phyloP scores from a whole-genome alignment of 352 stramenopile genomes.

The Pythium pectinolyticum region DNA sequence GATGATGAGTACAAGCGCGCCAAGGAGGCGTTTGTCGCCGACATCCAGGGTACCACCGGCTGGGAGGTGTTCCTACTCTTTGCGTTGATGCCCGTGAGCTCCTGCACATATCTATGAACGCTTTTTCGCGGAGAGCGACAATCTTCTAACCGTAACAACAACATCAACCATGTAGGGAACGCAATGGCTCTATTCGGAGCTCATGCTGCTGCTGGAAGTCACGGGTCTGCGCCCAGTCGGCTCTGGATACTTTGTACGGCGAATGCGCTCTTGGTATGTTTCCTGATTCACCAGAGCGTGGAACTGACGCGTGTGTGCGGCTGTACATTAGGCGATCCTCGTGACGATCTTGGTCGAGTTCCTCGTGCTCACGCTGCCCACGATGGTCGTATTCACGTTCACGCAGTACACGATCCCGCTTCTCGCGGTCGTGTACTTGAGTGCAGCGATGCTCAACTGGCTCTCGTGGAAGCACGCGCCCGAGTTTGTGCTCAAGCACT shows the following conservation, averaged over 20 bases:
- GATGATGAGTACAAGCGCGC: constrained; percentile 82
- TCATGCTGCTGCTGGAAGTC: constrained; percentile 75
- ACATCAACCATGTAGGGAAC: too few relatives aligned
- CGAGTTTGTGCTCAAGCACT: constrained; percentile 75
- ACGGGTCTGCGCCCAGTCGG: constrained; percentile 55
- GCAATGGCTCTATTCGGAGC: constrained; percentile 83
- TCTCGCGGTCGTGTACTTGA: constrained; percentile 54
- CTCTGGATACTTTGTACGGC: constrained; percentile 47
- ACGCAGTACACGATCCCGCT: constrained; percentile 60
- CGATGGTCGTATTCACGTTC: constrained; percentile 71
- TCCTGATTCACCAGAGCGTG: background rate
- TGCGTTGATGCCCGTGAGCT: constrained; percentile 63
- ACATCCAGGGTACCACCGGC: constrained; percentile 64
- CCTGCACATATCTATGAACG: background rate
- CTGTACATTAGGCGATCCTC: constrained; percentile 41
- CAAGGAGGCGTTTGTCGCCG: constrained; percentile 81
- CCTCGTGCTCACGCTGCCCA: constrained; percentile 61
- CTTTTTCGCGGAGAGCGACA: too few relatives aligned
- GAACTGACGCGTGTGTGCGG: too few relatives aligned
- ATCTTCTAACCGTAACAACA: too few relatives aligned
- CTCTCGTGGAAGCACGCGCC: constrained; percentile 75
- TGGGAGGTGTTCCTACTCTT: constrained; percentile 78
- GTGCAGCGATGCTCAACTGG: constrained; percentile 47
- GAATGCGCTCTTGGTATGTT: too few relatives aligned
- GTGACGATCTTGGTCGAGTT: constrained; percentile 72